A percentile compares a stretch with the other conserved stretches of the same genome.
These are phyloP conservation scores for Eremomyces bilateralis DNA, from an alignment of 495 filamentous ascomycete species.

Conservation along the genomic window DNA sequence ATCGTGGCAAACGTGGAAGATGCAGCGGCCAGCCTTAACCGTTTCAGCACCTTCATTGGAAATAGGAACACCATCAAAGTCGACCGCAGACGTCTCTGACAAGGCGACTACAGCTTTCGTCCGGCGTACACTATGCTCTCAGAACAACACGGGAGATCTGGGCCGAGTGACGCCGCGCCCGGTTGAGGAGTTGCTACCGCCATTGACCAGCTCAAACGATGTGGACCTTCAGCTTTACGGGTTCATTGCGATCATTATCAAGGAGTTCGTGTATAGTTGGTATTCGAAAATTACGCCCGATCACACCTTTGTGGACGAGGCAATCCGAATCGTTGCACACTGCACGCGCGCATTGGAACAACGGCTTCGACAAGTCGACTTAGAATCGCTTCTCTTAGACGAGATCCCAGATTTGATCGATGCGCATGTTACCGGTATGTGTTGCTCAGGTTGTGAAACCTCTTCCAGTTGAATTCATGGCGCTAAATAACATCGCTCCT, in stretches of 20 bases:
- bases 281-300: constrained; percentile 84
- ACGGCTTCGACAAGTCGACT: constrained; percentile 56
- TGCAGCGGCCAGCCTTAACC: too few relatives aligned
- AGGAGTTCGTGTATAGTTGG: constrained; percentile 80
- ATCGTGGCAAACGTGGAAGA: too few relatives aligned
- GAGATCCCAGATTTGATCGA: constrained; percentile 70
- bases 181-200: constrained; percentile 65
- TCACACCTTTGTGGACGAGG: constrained; percentile 62
- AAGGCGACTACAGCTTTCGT: constrained; percentile 37
- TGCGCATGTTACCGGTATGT: constrained; percentile 56
- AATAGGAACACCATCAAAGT: too few relatives aligned
- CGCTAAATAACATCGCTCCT: too few relatives aligned
- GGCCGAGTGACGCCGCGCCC: constrained; percentile 25
- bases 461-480: too few relatives aligned
- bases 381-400: constrained; percentile 66
- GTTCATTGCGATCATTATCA: constrained; percentile 65
- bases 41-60: neutral
- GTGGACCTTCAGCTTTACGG: constrained; percentile 86
- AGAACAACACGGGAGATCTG: constrained; percentile 17
- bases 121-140: constrained; percentile 39
- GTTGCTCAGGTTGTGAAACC: too few relatives aligned
- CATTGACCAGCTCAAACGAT: constrained; percentile 79
- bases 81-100: constrained; percentile 25
- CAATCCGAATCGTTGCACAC: constrained; percentile 74
- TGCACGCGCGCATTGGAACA: constrained; percentile 73